Conservation (phyloP, 2,329 filamentous ascomycete genomes). For the Diaporthe citri region DNA sequence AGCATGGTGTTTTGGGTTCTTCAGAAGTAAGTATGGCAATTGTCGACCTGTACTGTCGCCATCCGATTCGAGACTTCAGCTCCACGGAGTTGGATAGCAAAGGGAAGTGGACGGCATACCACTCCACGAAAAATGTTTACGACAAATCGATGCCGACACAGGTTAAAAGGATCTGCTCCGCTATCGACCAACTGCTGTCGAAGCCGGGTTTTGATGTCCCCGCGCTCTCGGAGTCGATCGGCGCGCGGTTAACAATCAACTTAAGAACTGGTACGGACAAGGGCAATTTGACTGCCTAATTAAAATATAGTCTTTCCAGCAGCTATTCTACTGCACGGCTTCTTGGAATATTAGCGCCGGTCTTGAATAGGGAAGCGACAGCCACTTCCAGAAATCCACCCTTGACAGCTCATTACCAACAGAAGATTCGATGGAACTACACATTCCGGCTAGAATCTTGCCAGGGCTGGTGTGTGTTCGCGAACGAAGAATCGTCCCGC, state of each 20-base stretch:
- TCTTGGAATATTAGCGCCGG: not conserved
- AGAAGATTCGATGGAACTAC: not conserved
- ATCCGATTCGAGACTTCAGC: not conserved
- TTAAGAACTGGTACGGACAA: too few species aligned
- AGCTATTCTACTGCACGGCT: not conserved
- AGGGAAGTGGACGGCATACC: not conserved
- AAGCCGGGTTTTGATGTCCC: not conserved
- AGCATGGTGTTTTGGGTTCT: too few species aligned
- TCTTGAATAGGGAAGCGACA: not conserved
- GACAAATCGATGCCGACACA: not conserved
- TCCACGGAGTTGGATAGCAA: not conserved
- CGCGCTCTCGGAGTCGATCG: not conserved
- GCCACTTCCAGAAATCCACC: not conserved
- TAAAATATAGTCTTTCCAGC: not conserved
- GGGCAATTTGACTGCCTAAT: too few species aligned
- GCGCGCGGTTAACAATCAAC: too few species aligned
- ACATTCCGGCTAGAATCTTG: not conserved
- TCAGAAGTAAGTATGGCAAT: too few species aligned
- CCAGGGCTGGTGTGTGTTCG: not conserved
- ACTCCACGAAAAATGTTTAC: not conserved
- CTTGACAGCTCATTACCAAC: not conserved
- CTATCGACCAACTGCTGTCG: not conserved
- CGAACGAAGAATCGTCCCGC: not conserved
- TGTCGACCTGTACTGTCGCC: not conserved
- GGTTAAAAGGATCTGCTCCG: not conserved